These are phyloP conservation scores for Hypericum androsaemum DNA, from an alignment of 345 rosid species.

Conservation along the genomic window DNA sequence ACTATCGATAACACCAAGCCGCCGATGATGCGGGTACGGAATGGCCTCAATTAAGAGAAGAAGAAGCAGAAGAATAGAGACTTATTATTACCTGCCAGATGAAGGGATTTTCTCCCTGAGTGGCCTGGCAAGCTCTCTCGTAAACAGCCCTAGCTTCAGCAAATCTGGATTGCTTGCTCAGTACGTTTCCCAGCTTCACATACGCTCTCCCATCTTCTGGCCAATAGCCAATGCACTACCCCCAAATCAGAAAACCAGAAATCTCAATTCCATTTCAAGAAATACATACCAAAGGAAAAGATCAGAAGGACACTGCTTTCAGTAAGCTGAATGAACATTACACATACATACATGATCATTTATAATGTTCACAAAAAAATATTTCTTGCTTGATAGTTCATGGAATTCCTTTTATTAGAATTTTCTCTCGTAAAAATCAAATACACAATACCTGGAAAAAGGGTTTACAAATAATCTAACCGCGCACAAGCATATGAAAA, in stretches of 20 bases:
- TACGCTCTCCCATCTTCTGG: conserved; percentile 97
- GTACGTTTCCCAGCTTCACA: conserved; percentile 73
- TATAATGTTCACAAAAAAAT: too few relatives aligned
- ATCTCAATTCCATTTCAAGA: not conserved
- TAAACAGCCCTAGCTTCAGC: conserved; percentile 66
- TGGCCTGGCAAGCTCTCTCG: conserved; percentile 82
- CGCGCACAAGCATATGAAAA: too few relatives aligned
- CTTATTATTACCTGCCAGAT: conserved; percentile 81
- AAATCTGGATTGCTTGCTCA: conserved; percentile 55
- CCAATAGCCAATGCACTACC: conserved; percentile 73
- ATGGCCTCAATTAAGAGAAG: not conserved
- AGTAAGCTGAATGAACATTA: too few relatives aligned
- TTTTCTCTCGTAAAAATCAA: too few relatives aligned
- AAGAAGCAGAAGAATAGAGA: not conserved
- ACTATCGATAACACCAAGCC: too few relatives aligned
- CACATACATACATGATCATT: too few relatives aligned
- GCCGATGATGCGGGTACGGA: too few relatives aligned
- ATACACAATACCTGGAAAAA: too few relatives aligned
- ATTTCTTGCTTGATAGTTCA: too few relatives aligned
- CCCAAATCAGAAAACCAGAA: conserved; percentile 18
- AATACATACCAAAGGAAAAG: not conserved
- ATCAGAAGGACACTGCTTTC: not conserved
- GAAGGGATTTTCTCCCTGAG: conserved; percentile 93
- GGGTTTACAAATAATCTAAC: too few relatives aligned
- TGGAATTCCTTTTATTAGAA: too few relatives aligned